phyloP scores from a whole-genome alignment of 371 early-diverging fungal species.

The Dinochytrium kinnereticum region DNA sequence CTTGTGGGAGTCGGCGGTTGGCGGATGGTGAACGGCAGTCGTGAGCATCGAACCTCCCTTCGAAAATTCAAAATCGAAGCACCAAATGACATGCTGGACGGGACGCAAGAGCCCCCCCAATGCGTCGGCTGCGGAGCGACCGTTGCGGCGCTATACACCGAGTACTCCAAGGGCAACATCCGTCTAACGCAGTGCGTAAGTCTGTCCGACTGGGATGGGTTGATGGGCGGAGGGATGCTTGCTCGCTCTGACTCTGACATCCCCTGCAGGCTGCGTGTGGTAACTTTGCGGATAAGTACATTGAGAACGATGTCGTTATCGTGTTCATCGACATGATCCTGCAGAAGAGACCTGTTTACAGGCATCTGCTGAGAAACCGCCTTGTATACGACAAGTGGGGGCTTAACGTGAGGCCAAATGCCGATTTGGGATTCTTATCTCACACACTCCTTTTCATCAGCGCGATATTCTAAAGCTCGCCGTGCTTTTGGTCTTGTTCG shows the following conservation, averaged over 20 bases:
- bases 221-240: background rate
- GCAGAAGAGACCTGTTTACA: slow-evolving; percentile 89
- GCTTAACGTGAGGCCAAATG: slow-evolving; percentile 22
- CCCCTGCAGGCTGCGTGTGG: slow-evolving; percentile 75
- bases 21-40: background rate
- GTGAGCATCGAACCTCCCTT: background rate
- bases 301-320: slow-evolving; percentile 89
- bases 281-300: slow-evolving; percentile 90
- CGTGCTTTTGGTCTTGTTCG: slow-evolving; percentile 82
- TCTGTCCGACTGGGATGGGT: slow-evolving; percentile 6
- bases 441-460: slow-evolving; percentile 42
- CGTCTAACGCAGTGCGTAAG: slow-evolving; percentile 84
- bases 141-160: slow-evolving; percentile 79
- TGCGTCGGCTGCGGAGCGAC: slow-evolving; percentile 88
- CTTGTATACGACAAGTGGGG: slow-evolving; percentile 34
- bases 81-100: too few species aligned
- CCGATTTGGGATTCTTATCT: background rate
- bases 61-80: too few species aligned
- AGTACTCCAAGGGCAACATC: slow-evolving; percentile 90
- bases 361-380: slow-evolving; percentile 87
- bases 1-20: background rate
- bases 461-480: slow-evolving; percentile 77
- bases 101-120: too few species aligned
- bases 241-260: too few species aligned
- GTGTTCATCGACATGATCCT: slow-evolving; percentile 94